Base-by-base conservation (phyloP, 139 green algal genomes). In the Eudorina sp. region DNA sequence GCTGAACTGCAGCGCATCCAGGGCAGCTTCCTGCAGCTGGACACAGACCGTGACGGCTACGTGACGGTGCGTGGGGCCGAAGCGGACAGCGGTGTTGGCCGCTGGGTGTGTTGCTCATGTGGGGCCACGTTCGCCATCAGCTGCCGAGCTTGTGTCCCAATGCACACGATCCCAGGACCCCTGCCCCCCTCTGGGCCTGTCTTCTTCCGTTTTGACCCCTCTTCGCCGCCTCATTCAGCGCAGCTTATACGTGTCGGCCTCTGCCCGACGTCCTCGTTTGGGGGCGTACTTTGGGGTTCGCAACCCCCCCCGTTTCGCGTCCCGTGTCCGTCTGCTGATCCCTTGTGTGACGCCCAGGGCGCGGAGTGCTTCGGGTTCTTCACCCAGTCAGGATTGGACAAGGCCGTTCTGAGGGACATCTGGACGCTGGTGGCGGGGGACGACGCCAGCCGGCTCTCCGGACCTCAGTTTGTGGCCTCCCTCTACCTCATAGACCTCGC, bases 401-500 rank as follows among this genome's bases (percentile, higher is more conserved):
- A 97, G 88, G 69, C 62, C 2, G 82, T 89, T 4, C 92, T 98
- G 79, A 92, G 93, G 9, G 77, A 91, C 74, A 93, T 95, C 43
- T 95, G 92, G 89, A 90, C 93, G 46, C 89, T 91, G 43, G 96
- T 97, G 74, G 95, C 96, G 1, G 96, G 95, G 18, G 70, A 93
- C 70, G 89, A 90, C 31, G n/a, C n/a, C n/a, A 91, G 94, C 14
- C 58, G 79, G 25, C 93, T 99, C 36, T 95, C 89, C 25, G 31
- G 70, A 58, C 51, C 89, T 41, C 95, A 98, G 89, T 98, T 98
- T 58, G 53, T 97, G 45, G 77, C 93, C 45, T 94, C 84, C 62
- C 85, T 97, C 38, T 97, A 98, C 92, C 90, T 99, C 13, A 97
- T 98, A 62, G 96, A 98, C n/a, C 34, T 14, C 19, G 81, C 60